Conservation (phyloP, 2,329 filamentous ascomycete genomes). For the Fusarium hostae region DNA sequence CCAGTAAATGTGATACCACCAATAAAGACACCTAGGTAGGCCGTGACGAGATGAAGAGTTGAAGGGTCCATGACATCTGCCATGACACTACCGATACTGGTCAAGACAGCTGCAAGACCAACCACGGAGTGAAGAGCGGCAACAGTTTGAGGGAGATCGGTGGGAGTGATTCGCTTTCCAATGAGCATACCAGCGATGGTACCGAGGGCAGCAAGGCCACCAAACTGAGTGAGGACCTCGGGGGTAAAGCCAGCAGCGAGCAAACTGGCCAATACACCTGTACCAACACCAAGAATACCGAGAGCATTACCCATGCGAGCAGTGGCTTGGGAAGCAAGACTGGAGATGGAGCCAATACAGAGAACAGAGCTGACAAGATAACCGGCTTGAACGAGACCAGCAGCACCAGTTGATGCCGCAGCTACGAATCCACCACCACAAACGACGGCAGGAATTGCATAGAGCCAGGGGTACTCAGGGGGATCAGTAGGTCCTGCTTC, state of each 20-base stretch:
- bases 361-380: slow-evolving; percentile 87
- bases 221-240: slow-evolving; percentile 83
- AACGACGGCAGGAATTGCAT: slow-evolving; percentile 78
- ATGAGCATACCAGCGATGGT: slow-evolving; percentile 77
- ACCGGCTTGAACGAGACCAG: slow-evolving; percentile 85
- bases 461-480: slow-evolving; percentile 88
- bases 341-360: slow-evolving; percentile 85
- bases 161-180: slow-evolving; percentile 87
- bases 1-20: slow-evolving; percentile 92
- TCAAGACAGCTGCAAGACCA: slow-evolving; percentile 87
- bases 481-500: slow-evolving; percentile 79
- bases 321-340: slow-evolving; percentile 83
- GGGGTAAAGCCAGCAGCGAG: slow-evolving; percentile 83
- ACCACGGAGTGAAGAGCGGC: slow-evolving; percentile 91
- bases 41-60: slow-evolving; percentile 84
- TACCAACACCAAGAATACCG: slow-evolving; percentile 85
- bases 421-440: slow-evolving; percentile 86
- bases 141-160: slow-evolving; percentile 88
- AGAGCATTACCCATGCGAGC: slow-evolving; percentile 87
- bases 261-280: slow-evolving; percentile 85
- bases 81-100: slow-evolving; percentile 88
- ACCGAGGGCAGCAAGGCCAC: slow-evolving; percentile 78
- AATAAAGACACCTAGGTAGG: slow-evolving; percentile 87
- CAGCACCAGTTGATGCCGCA: slow-evolving; percentile 82
- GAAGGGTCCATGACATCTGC: slow-evolving; percentile 75